Conservation (phyloP, 2,329 filamentous ascomycete genomes). For the Blumeria hordei region DNA sequence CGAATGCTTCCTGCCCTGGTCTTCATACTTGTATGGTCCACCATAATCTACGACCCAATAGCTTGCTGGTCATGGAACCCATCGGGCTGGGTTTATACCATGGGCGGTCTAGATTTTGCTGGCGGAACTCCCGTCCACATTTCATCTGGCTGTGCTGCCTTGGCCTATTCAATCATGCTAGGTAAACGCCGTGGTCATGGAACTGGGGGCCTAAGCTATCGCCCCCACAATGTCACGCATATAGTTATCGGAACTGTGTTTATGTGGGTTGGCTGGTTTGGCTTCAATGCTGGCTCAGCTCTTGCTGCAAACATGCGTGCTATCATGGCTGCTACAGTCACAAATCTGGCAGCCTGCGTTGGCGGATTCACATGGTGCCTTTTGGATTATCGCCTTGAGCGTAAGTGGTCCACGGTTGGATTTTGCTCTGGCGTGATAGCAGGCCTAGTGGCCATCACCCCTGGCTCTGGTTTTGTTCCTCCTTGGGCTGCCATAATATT, state of each 20-base stretch:
- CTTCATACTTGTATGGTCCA: conserved; percentile 81
- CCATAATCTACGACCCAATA: conserved; percentile 69
- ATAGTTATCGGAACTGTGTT: conserved; percentile 79
- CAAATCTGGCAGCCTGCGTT: conserved; percentile 58
- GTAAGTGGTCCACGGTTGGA: conserved; percentile 74
- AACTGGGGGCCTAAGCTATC: conserved; percentile 65
- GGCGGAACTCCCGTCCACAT: conserved; percentile 50
- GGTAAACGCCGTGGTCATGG: conserved; percentile 31
- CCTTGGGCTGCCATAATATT: conserved; percentile 59
- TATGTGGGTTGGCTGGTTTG: conserved; percentile 85
- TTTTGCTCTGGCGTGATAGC: conserved; percentile 77
- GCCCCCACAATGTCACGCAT: conserved; percentile 73
- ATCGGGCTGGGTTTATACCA: conserved; percentile 35
- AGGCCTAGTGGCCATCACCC: conserved; percentile 66
- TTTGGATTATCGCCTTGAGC: conserved; percentile 63
- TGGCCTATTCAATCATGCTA: conserved; percentile 64
- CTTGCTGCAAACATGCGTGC: conserved; percentile 57
- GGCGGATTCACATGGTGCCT: conserved; percentile 73
- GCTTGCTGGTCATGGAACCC: conserved; percentile 89
- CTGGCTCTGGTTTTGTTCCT: conserved; percentile 64
- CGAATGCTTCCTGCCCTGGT: conserved; percentile 69
- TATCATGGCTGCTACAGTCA: conserved; percentile 63
- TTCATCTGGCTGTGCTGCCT: conserved; percentile 51
- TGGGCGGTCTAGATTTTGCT: conserved; percentile 10
- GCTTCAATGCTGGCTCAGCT: conserved; percentile 71